Conservation (phyloP, 345 rosid species). For the Isatis tinctoria region DNA sequence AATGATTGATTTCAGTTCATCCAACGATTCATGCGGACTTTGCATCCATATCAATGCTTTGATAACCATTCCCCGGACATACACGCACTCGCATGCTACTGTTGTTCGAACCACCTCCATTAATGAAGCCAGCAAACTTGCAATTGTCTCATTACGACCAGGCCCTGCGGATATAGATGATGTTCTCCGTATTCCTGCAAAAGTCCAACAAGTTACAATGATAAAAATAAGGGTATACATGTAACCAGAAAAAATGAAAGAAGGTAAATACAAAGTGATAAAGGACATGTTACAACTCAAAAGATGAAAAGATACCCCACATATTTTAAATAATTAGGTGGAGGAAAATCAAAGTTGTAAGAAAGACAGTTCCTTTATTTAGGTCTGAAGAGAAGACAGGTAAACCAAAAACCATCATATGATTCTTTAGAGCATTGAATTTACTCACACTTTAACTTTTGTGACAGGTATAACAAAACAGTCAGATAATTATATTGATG, state of each 20-base stretch:
- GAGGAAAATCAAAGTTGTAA: not conserved
- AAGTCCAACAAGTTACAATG: slow-evolving; percentile 1
- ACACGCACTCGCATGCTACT: slow-evolving; percentile 98
- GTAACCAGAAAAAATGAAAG: not conserved
- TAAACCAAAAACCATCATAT: not conserved
- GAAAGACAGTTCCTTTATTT: not conserved
- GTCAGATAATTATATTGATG: slow-evolving; percentile 10
- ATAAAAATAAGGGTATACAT: not conserved
- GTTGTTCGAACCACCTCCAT: slow-evolving; percentile 99
- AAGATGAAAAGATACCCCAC: not conserved
- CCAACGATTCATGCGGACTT: slow-evolving; percentile 88
- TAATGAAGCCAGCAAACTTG: slow-evolving; percentile 82
- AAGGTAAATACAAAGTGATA: slow-evolving; percentile 1
- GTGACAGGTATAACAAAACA: slow-evolving; percentile 5
- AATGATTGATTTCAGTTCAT: slow-evolving; percentile 89
- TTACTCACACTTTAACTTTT: not conserved
- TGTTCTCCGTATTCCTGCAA: slow-evolving; percentile 59
- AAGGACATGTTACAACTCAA: not conserved
- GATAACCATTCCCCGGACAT: slow-evolving; percentile 96
- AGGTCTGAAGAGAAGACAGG: slow-evolving; percentile 3
- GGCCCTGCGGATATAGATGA: slow-evolving; percentile 62
- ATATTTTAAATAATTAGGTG: not conserved
- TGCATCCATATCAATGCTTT: slow-evolving; percentile 99
- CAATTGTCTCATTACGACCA: slow-evolving; percentile 82
- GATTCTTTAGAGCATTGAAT: not conserved